A percentile compares a stretch with the other conserved stretches of the same genome.
Conservation (phyloP, 192 early-diverging fungal genomes). For the Dimargaris xerosporica region DNA sequence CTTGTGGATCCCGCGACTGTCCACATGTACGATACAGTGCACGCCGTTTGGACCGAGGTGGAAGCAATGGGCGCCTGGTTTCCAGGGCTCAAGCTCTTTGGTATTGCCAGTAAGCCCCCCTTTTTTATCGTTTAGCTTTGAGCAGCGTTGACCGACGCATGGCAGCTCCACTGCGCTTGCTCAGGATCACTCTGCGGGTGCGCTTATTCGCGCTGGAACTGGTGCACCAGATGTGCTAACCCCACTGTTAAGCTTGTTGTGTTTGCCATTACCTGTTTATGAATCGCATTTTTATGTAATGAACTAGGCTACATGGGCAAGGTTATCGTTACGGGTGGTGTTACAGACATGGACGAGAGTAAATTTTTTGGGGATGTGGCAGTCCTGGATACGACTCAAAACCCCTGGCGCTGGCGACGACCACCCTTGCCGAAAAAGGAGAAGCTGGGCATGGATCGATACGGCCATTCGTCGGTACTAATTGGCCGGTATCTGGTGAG, state of each 20-base stretch:
- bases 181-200: too few species aligned
- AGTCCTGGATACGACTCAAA: slow-evolving; percentile 19
- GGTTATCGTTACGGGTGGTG: slow-evolving; percentile 27
- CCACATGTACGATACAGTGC: slow-evolving; percentile 18
- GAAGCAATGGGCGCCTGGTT: slow-evolving; percentile 16
- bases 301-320: slow-evolving; percentile 23
- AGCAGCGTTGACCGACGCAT: too few species aligned
- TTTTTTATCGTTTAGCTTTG: background rate
- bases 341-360: slow-evolving; percentile 17
- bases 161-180: too few species aligned
- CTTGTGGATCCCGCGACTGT: slow-evolving; percentile 19
- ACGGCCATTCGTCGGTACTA: slow-evolving; percentile 7
- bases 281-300: slow-evolving; percentile 16
- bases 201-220: too few species aligned
- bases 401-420: slow-evolving; percentile 24
- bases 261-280: background rate
- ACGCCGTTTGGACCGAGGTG: slow-evolving; percentile 18
- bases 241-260: background rate
- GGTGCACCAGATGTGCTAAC: too few species aligned
- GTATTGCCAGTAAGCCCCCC: slow-evolving; percentile 1
- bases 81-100: slow-evolving; percentile 10
- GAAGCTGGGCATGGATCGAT: slow-evolving; percentile 2
- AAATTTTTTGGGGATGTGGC: slow-evolving; percentile 24
- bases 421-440: background rate
- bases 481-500: slow-evolving; percentile 9